Conservation (phyloP, 768 basidiomycete genomes). For the Suillus discolor region DNA sequence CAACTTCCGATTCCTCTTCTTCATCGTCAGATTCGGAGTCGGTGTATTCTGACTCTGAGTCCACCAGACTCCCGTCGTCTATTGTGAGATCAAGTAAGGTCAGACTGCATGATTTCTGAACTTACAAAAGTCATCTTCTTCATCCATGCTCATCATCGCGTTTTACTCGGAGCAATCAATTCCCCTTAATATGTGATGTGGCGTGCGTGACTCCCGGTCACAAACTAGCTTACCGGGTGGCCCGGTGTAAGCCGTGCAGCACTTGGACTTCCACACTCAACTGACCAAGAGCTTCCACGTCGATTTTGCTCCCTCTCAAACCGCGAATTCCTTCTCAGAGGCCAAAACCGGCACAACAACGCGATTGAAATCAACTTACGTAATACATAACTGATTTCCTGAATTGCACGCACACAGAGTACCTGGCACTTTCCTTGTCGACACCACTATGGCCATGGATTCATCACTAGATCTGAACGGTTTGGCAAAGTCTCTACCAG, state of each 20-base stretch:
- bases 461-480: conserved; percentile 75
- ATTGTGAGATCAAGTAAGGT: conserved; percentile 35
- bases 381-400: conserved; percentile 2
- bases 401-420: background rate
- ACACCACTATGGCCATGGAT: conserved; percentile 47
- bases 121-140: conserved; percentile 23
- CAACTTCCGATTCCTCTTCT: conserved; percentile 15
- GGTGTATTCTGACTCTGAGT: conserved; percentile 27
- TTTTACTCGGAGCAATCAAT: background rate
- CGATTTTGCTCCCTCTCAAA: background rate
- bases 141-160: conserved; percentile 9
- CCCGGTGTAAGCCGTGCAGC: background rate
- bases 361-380: conserved; percentile 7
- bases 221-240: background rate
- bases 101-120: conserved; percentile 40
- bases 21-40: conserved; percentile 5
- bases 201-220: background rate
- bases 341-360: background rate
- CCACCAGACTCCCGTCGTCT: conserved; percentile 46
- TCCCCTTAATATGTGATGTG: background rate
- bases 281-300: background rate
- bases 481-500: conserved; percentile 74
- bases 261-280: background rate
- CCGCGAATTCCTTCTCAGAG: background rate
- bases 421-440: background rate